Conservation (phyloP, 345 rosid species). For the Rubroshorea leprosula region DNA sequence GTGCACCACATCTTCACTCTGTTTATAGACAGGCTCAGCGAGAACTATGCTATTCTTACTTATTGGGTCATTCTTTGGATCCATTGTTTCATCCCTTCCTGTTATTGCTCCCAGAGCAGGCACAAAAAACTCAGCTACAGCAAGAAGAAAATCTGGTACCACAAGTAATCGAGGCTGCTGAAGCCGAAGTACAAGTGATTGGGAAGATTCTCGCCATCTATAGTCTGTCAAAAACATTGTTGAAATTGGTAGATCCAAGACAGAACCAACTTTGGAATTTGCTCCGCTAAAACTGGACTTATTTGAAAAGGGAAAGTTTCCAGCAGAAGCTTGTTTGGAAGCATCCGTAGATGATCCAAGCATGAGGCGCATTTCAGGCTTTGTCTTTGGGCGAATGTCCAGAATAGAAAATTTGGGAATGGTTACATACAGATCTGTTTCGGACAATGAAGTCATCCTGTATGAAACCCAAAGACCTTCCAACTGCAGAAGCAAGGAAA, state of each 20-base stretch:
- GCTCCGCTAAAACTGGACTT: slow-evolving; percentile 47
- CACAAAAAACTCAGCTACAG: slow-evolving; percentile 91
- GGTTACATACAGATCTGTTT: slow-evolving; percentile 87
- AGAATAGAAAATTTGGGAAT: slow-evolving; percentile 82
- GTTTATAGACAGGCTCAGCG: slow-evolving; percentile 58
- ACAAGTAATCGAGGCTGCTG: slow-evolving; percentile 96
- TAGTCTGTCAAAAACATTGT: slow-evolving; percentile 96
- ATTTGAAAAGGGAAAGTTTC: slow-evolving; percentile 45
- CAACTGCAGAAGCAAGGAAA: slow-evolving; percentile 45
- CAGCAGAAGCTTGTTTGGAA: slow-evolving; percentile 62
- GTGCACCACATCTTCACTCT: slow-evolving; percentile 71
- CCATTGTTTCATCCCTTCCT: slow-evolving; percentile 88
- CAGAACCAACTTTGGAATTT: slow-evolving; percentile 42
- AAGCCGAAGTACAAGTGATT: slow-evolving; percentile 74
- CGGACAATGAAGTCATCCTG: slow-evolving; percentile 81
- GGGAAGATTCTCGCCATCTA: slow-evolving; percentile 86
- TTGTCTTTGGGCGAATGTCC: slow-evolving; percentile 81
- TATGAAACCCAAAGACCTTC: slow-evolving; percentile 97
- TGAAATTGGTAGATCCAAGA: slow-evolving; percentile 53
- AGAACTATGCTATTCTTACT: slow-evolving; percentile 64
- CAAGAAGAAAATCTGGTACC: slow-evolving; percentile 95
- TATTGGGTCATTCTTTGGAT: slow-evolving; percentile 90
- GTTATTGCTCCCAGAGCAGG: slow-evolving; percentile 84
- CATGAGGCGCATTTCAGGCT: slow-evolving; percentile 98
- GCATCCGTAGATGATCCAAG: slow-evolving; percentile 94